Evolutionary conservation across 2,329 filamentous ascomycete species (phyloP).

Genomic region (Ascochyta viciae-villosae): DNA sequence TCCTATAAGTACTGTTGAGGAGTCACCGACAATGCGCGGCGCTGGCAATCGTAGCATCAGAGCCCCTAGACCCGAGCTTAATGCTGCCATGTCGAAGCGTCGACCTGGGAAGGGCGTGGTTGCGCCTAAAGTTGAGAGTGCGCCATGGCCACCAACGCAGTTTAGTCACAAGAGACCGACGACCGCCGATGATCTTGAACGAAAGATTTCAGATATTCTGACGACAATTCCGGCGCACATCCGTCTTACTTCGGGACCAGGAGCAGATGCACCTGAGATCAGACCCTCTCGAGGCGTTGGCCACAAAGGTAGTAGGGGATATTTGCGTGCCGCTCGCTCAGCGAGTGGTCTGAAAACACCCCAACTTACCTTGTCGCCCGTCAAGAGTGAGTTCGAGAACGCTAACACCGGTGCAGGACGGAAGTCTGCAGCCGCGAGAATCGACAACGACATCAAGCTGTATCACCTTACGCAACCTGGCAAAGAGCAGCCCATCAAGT

Average conservation of each 20-base stretch:
- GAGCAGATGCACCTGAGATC: conserved; percentile 39
- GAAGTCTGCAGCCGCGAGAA: conserved; percentile 33
- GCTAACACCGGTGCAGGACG: conserved; percentile 37
- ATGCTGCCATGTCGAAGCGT: conserved; percentile 53
- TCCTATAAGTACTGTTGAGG: conserved; percentile 37
- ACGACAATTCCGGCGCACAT: conserved; percentile 81
- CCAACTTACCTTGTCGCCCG: conserved; percentile 48
- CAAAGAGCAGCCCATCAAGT: conserved; percentile 87
- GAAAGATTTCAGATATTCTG: conserved; percentile 81
- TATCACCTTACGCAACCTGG: conserved; percentile 89
- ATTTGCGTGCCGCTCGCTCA: conserved; percentile 43
- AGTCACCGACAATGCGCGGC: conserved; percentile 47
- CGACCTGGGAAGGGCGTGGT: conserved; percentile 45
- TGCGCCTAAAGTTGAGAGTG: conserved; percentile 41
- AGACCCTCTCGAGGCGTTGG: conserved; percentile 37
- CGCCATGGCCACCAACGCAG: conserved; percentile 47
- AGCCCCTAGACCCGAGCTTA: conserved; percentile 50
- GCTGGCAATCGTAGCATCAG: conserved; percentile 34
- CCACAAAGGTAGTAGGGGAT: conserved; percentile 39
- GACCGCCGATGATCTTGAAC: conserved; percentile 70
- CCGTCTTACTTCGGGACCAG: conserved; percentile 62
- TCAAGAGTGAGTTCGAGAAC: conserved; percentile 42
- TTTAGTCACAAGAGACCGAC: conserved; percentile 38
- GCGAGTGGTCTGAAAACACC: conserved; percentile 44
- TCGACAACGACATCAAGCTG: conserved; percentile 76